Evolutionary conservation across 177 flowering plant species (phyloP).

Genomic region (Vitis hybrid): DNA sequence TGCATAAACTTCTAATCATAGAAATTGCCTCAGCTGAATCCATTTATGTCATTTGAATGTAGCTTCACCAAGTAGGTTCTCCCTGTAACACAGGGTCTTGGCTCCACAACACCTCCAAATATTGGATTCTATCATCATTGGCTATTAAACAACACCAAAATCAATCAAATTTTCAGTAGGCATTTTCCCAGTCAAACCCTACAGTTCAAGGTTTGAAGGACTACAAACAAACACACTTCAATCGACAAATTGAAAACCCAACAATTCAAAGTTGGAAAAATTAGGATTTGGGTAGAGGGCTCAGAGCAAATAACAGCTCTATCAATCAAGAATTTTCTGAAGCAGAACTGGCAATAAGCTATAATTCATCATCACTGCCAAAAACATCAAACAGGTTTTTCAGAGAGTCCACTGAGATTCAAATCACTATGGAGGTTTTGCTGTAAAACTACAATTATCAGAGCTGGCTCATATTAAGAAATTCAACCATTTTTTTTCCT

Average conservation of each 20-base stretch:
- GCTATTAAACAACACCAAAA: background rate
- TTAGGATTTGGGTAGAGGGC: slow-evolving; percentile 13
- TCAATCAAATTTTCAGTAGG: background rate
- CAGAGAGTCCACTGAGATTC: background rate
- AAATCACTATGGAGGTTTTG: background rate
- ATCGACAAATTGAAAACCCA: too few species aligned
- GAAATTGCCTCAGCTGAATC: slow-evolving; percentile 33
- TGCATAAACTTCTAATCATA: too few species aligned
- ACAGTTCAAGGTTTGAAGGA: too few species aligned
- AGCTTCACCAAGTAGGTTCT: slow-evolving; percentile 35
- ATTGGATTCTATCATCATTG: slow-evolving; percentile 7
- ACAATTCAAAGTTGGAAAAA: too few species aligned
- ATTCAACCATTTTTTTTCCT: slow-evolving; percentile 22
- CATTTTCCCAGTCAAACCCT: too few species aligned
- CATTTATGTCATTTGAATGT: slow-evolving; percentile 35
- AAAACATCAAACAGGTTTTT: too few species aligned
- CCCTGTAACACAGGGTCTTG: slow-evolving; percentile 19
- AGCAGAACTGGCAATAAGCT: slow-evolving; percentile 79
- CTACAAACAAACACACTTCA: too few species aligned
- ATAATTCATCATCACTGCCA: slow-evolving; percentile 45
- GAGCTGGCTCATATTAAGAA: slow-evolving; percentile 22
- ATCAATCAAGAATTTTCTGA: slow-evolving; percentile 67
- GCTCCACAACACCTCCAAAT: slow-evolving; percentile 1
- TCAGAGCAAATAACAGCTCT: slow-evolving; percentile 50
- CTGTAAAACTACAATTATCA: background rate